These are phyloP conservation scores for Pleurotus tuoliensis DNA, from an alignment of 768 basidiomycete species.

Conservation along the genomic window DNA sequence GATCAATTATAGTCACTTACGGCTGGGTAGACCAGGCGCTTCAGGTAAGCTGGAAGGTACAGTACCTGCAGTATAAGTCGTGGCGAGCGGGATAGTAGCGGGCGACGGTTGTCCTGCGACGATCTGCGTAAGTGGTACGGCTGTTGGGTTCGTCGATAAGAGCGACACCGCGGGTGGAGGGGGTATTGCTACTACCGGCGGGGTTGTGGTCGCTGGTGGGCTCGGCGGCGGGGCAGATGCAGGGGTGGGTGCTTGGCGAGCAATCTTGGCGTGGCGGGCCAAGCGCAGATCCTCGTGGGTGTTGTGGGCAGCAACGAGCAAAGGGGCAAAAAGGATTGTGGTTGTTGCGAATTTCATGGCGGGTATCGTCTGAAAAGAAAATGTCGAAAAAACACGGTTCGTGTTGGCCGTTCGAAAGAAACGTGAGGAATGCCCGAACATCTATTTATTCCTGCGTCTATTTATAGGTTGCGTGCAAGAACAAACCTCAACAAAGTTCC, in stretches of 20 bases:
- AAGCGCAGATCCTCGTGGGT: conserved; percentile 11
- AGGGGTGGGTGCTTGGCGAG: conserved; percentile 24
- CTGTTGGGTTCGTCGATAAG: conserved; percentile 51
- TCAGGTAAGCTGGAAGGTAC: conserved; percentile 44
- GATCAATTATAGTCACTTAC: conserved; percentile 24
- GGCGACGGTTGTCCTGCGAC: conserved; percentile 36
- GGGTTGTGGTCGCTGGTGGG: neutral
- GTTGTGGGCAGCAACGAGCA: conserved; percentile 37
- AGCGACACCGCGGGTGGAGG: conserved; percentile 32
- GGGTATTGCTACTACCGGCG: neutral
- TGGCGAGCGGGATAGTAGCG: conserved; percentile 39
- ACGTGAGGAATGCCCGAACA: neutral
- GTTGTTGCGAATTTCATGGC: conserved; percentile 13
- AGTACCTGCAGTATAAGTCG: conserved; percentile 46
- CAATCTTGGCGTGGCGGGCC: conserved; percentile 20
- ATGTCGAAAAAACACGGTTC: conserved; percentile 29
- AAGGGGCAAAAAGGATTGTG: conserved; percentile 23
- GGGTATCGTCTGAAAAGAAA: conserved; percentile 15
- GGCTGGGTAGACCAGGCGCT: conserved; percentile 55
- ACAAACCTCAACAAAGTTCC: no score
- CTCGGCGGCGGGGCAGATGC: conserved; percentile 11
- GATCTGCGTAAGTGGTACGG: conserved; percentile 50
- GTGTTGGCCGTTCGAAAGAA: neutral
- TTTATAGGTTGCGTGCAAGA: no score
- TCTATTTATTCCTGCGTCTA: neutral